Evolutionary conservation across 2,329 filamentous ascomycete species (phyloP).

Genomic region (Podosphaera xanthii): DNA sequence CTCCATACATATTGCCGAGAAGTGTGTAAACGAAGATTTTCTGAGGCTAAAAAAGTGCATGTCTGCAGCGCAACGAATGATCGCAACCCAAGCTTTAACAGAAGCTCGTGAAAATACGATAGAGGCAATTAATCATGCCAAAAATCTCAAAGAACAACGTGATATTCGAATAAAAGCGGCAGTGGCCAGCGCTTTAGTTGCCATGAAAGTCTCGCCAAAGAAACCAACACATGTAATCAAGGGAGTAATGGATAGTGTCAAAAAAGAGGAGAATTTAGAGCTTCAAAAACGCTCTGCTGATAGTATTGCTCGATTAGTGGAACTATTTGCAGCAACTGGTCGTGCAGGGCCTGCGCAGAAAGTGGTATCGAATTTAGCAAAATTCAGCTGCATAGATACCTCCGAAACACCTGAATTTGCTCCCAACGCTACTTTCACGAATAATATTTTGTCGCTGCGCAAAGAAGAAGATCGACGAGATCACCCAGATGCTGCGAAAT

Average conservation of each 20-base stretch:
- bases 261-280: conserved; percentile 76
- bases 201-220: conserved; percentile 73
- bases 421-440: conserved; percentile 54
- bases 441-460: conserved; percentile 72
- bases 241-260: conserved; percentile 94
- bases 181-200: conserved; percentile 68
- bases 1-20: conserved; percentile 68
- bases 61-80: conserved; percentile 67
- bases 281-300: conserved; percentile 70
- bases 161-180: conserved; percentile 74
- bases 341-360: conserved; percentile 80
- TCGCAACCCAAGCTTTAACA: conserved; percentile 54
- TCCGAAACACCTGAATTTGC: conserved; percentile 92
- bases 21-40: conserved; percentile 65
- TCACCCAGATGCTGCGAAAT: conserved; percentile 73
- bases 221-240: conserved; percentile 87
- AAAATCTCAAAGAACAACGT: conserved; percentile 51
- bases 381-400: conserved; percentile 93
- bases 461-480: conserved; percentile 95
- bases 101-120: conserved; percentile 53
- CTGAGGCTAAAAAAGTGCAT: conserved; percentile 76
- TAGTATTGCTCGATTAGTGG: conserved; percentile 68
- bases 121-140: conserved; percentile 58
- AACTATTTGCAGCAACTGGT: conserved; percentile 58
- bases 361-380: conserved; percentile 83